A percentile compares a stretch with the other conserved stretches of the same genome.
Conservation (phyloP, 805 yeast genomes). For the Wickerhamomyces kurtzmanii region DNA sequence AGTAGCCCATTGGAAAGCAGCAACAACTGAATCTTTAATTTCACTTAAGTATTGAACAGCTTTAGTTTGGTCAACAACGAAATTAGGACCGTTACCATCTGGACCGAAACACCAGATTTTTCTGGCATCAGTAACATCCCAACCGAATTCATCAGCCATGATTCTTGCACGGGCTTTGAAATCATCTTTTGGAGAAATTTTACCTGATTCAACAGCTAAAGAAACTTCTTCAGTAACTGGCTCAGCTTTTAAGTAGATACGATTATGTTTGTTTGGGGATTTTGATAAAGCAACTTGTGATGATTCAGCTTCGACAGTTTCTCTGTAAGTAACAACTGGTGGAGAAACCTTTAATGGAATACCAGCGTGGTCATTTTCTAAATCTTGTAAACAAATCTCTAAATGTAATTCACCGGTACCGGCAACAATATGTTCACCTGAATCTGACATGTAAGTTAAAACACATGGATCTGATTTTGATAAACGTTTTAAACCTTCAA, state of each 20-base stretch:
- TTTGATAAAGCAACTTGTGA: slow-evolving; percentile 94
- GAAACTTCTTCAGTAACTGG: slow-evolving; percentile 93
- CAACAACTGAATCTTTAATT: slow-evolving; percentile 98
- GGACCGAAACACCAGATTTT: slow-evolving; percentile 99
- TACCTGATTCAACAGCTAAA: slow-evolving; percentile 87
- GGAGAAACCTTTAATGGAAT: slow-evolving; percentile 95
- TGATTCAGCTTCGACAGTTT: slow-evolving; percentile 91
- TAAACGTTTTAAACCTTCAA: slow-evolving; percentile 99
- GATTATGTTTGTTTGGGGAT: slow-evolving; percentile 99
- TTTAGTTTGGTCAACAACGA: slow-evolving; percentile 99
- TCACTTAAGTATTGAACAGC: slow-evolving; percentile 98
- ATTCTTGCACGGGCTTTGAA: slow-evolving; percentile 98
- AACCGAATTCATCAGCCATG: slow-evolving; percentile 97
- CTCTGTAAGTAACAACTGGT: slow-evolving; percentile 98
- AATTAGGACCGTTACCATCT: slow-evolving; percentile 97
- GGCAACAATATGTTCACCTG: slow-evolving; percentile 99
- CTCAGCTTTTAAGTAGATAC: slow-evolving; percentile 96
- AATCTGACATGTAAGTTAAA: slow-evolving; percentile 71
- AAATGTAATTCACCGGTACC: slow-evolving; percentile 99
- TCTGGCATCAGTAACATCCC: slow-evolving; percentile 99
- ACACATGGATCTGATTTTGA: slow-evolving; percentile 99
- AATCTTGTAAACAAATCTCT: slow-evolving; percentile 94
- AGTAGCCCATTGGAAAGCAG: slow-evolving; percentile 99
- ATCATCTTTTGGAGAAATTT: slow-evolving; percentile 91
- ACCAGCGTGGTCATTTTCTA: slow-evolving; percentile 99